phyloP scores from a whole-genome alignment of 495 filamentous ascomycete species.

The Xylaria grammica region DNA sequence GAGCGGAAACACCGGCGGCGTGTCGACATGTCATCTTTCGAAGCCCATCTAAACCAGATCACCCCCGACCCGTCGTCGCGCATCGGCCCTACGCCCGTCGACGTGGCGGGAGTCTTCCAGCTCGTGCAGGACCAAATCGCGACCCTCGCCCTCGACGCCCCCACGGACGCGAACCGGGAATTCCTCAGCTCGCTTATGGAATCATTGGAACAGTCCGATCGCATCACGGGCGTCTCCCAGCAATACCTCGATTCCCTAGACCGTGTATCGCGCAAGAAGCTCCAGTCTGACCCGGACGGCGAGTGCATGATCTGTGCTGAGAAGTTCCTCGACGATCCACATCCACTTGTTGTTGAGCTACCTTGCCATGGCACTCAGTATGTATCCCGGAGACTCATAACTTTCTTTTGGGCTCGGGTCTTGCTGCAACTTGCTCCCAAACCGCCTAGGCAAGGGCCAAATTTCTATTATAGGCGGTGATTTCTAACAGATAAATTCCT shows the following conservation, averaged over 20 bases:
- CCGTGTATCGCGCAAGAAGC: conserved; percentile 69
- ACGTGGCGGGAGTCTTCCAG: conserved; percentile 67
- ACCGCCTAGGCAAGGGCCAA: too few species aligned
- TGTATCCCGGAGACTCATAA: background rate
- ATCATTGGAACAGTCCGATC: conserved; percentile 62
- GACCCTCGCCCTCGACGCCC: conserved; percentile 49
- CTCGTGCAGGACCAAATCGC: conserved; percentile 57
- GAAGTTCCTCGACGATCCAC: conserved; percentile 75
- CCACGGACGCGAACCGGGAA: conserved; percentile 66
- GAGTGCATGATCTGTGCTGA: conserved; percentile 87
- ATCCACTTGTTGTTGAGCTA: conserved; percentile 84
- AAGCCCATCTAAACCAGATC: conserved; percentile 72
- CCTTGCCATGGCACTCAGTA: conserved; percentile 78
- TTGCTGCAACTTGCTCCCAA: too few species aligned
- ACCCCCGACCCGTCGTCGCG: conserved; percentile 52
- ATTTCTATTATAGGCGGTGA: too few species aligned
- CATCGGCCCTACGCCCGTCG: conserved; percentile 72
- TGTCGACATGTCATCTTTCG: conserved; percentile 89
- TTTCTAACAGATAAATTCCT: too few species aligned
- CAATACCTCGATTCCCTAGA: conserved; percentile 83
- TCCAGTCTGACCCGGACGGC: conserved; percentile 63
- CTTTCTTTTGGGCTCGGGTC: too few species aligned
- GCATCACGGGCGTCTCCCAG: conserved; percentile 77
- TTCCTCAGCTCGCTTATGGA: conserved; percentile 43
- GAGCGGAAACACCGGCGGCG: conserved; percentile 60